A percentile compares a stretch with the other conserved stretches of the same genome.
phyloP scores from a whole-genome alignment of 441 rosid genomes.

The Pelargonium cotyledonis region DNA sequence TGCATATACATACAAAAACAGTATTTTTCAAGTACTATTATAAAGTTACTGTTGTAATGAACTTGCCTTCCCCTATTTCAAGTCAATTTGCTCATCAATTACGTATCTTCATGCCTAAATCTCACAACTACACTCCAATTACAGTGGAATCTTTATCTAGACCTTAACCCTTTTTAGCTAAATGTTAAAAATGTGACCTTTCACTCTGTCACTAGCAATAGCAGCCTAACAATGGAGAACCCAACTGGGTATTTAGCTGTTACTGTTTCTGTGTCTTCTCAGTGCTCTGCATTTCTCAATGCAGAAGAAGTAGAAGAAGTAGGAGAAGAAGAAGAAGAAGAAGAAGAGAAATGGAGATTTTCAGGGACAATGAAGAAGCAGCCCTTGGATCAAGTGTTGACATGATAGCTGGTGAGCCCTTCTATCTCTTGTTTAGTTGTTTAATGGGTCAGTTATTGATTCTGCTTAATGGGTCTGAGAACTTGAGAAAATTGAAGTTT shows the following conservation, averaged over 20 bases:
- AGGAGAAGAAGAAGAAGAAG: background rate
- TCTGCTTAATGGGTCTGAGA: background rate
- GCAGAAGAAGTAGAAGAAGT: background rate
- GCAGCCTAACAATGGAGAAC: background rate
- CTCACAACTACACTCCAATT: background rate
- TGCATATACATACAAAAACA: background rate
- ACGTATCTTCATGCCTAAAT: background rate
- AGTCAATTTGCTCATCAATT: background rate
- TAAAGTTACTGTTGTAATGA: background rate
- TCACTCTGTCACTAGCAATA: background rate
- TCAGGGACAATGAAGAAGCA: background rate
- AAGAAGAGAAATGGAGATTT: background rate
- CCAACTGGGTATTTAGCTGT: background rate
- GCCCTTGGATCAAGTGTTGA: background rate
- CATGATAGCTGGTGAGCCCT: slow-evolving; percentile 1
- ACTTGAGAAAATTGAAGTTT: background rate
- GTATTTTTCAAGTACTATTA: background rate
- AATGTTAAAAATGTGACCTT: background rate
- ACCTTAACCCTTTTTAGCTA: background rate
- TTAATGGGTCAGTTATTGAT: background rate
- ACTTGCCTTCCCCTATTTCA: background rate
- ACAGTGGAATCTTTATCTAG: background rate
- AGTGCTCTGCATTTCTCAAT: background rate
- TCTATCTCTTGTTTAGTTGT: background rate
- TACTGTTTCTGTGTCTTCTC: background rate